Evolutionary conservation across 2,329 filamentous ascomycete species (phyloP), one percentile per base, ranked within the genome.

Genomic region (Colletotrichum magnum): DNA sequence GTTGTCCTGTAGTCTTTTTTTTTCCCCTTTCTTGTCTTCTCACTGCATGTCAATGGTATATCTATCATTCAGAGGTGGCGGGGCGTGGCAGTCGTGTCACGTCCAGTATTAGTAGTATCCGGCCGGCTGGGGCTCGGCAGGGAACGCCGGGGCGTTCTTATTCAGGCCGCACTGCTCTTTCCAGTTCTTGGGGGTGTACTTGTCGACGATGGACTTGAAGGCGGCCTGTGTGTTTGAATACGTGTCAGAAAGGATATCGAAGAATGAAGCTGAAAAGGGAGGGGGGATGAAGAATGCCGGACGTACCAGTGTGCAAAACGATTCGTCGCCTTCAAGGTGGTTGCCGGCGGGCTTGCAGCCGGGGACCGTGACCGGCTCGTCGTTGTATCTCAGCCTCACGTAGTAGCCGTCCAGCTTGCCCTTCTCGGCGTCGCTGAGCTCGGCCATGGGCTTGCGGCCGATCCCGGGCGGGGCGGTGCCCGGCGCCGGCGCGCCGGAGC

Each of bases 191-290:
- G 96, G 96, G 1, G 94, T 96, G 77, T 93, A 97, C 75, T 94
- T 94, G 81, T 98, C 95, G 2, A 96, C 94, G 64, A 98, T 93
- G 59, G 89, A 85, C 81, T 98, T 98, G 86, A 99, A 99, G 0
- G 95, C 94, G 65, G 92, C 89, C 90, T 93, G 70, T 61, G 32
- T 52, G 6, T 24, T 24, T 24, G 21, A 24, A 52, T 50, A 54
- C 26, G 47, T 48, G 47, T 48, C 43, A 57, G 36, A n/a, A 24
- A 24, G 3, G 21, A 24, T 4, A 24, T 24, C 21, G 21, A 24
- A 24, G 21, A 24, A 24, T 24, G 21, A 24, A 24, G 21, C 21
- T 24, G 21, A 24, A 24, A 24, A 24, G 21, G 3, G 21, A 4
- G 21, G 3, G 21, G 50, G 9, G n/a, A 15, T 10, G 12, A 13